Evolutionary conservation across 1,139 yeast species (phyloP), one percentile per base, ranked within the genome.

Genomic region (Pichia sp.): DNA sequence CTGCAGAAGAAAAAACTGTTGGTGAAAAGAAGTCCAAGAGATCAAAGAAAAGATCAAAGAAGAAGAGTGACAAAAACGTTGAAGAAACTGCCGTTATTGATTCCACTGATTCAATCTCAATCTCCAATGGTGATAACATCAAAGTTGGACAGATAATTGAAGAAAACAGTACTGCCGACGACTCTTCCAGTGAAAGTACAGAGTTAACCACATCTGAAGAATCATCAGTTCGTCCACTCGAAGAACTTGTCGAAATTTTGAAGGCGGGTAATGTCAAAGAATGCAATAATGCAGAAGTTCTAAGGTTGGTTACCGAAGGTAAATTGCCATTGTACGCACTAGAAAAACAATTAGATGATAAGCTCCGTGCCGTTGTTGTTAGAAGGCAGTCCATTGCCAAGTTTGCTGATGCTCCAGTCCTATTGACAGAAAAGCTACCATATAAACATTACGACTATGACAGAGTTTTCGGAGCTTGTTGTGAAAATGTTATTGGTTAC

Each of bases 401-500:
- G 55, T 72, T 89, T 55, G 90, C 97, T 10, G 79, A 82, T 61
- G 92, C 96, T 23, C 92, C 96, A 56, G 85, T 87, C 23, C 78
- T 93, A 59, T 87, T 85, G 62, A 71, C 85, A 5, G 76, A 81
- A 45, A 80, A 82, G 62, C 77, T 93, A 62, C 99, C 99, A 19
- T 90, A 83, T 70, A 75, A 78, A 59, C 75, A 83, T 67, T 93
- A 93, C 69, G 97, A 95, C 70, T 95, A 90, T 69, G 95, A 92
- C 67, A 84, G 98, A 64, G 99, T 95, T 11, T 84, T 92, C 68
- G 99, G 99, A 61, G 97, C 99, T 10, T 93, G 99, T 75, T 93
- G 99, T 76, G 99, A 93, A 72, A 93, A 93, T 68, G 99, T 93
- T 57, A 88, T 93, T 71, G 99, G 99, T 44, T 93, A 79, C 69